phyloP scores from a whole-genome alignment of 2,329 filamentous ascomycete genomes.

The Ophiostoma tasmaniense region DNA sequence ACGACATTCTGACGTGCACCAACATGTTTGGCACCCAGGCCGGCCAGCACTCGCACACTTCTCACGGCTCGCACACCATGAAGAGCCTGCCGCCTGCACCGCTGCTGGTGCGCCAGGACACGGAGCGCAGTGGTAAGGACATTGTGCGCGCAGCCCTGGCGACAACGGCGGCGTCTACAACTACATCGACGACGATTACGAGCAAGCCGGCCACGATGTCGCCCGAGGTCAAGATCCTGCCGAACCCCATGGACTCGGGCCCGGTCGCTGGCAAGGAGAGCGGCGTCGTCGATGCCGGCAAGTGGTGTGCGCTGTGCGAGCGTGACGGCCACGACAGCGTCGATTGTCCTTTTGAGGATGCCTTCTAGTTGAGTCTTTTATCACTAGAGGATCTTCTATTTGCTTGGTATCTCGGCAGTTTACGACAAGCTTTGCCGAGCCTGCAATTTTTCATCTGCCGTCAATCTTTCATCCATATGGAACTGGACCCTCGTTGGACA shows the following conservation, averaged over 20 bases:
- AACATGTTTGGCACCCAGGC: slow-evolving; percentile 62
- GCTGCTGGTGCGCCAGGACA: slow-evolving; percentile 4
- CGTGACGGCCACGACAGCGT: slow-evolving; percentile 94
- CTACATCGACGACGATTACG: slow-evolving; percentile 21
- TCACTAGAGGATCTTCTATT: neutral
- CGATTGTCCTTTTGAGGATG: slow-evolving; percentile 86
- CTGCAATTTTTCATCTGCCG: neutral
- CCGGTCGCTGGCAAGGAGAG: slow-evolving; percentile 72
- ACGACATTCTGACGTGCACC: slow-evolving; percentile 89
- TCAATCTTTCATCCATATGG: neutral
- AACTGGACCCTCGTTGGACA: neutral
- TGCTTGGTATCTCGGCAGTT: neutral
- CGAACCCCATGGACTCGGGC: slow-evolving; percentile 55
- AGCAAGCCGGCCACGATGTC: slow-evolving; percentile 30
- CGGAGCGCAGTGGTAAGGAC: slow-evolving; percentile 19
- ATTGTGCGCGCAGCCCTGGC: slow-evolving; percentile 25
- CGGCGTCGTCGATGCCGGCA: slow-evolving; percentile 68
- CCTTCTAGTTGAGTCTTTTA: slow-evolving; percentile 45
- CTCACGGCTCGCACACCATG: neutral
- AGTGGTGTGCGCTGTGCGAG: slow-evolving; percentile 97
- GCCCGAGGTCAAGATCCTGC: slow-evolving; percentile 41
- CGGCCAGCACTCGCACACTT: neutral
- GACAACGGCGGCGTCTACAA: slow-evolving; percentile 16
- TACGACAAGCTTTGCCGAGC: neutral
- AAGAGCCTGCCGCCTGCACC: slow-evolving; percentile 6